Base-by-base conservation (phyloP, 306 rosid genomes). In the Acacia confusa region DNA sequence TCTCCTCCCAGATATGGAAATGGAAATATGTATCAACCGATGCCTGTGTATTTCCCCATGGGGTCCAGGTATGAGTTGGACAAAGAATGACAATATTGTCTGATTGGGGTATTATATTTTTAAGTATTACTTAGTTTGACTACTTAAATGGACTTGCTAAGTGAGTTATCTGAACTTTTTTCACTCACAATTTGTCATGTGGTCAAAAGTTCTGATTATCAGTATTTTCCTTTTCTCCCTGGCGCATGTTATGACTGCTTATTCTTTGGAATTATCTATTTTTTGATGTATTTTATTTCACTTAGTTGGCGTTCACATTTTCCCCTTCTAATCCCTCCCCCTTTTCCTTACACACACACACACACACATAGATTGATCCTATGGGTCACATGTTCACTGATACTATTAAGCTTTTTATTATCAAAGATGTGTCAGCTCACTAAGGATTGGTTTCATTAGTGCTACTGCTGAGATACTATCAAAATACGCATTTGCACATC, bases 1-100 rank as follows among this genome's bases (percentile, higher is more conserved):
- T 85, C 92, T 76, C 95, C 95, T 84, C 90, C 92, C 50, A 83
- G 53, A 67, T 78, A 86, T 81, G 88, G 85, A 70, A 80, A 86
- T 44, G 75, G 75, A 70, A 70, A 70, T 44, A 24, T 70, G 75
- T 70, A 70, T 44, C 75, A 70, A 22, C 75, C 75, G 0, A 70
- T 44, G 55, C 75, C 75, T 24, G 22, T 43, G 55, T 70, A 70
- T 70, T 70, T 70, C 75, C 75, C 75, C 19, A 70, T 70, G 57
- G 75, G 75, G 34, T 70, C 75, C 75, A 70, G 75, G 75, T 70
- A 70, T 70, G 76, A 45, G 45, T 38, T 57, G 30, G 75, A 22
- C 50, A 64, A 63, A 19, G 71, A 22, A 43, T 71, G 25, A 53
- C 64, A 70, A 22, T 41, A 74, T 43, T 68, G 78, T 79, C 64